Evolutionary conservation across 805 yeast species (phyloP).

Genomic region (Teunomyces gatunensis): DNA sequence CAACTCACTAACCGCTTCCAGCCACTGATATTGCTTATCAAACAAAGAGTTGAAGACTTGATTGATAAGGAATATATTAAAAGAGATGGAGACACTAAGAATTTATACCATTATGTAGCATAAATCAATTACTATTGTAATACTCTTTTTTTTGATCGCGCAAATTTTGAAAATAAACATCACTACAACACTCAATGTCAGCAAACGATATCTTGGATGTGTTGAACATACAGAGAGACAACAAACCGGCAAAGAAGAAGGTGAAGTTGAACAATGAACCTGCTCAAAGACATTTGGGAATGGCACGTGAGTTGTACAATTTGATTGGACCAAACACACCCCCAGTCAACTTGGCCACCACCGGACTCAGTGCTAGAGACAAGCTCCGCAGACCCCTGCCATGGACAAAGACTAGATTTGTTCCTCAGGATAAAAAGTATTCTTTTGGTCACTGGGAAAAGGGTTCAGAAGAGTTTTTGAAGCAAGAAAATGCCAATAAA

Average conservation of each 20-base stretch:
- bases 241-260: conserved; percentile 41
- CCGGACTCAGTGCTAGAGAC: conserved; percentile 48
- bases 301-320: conserved; percentile 86
- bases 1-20: conserved; percentile 62
- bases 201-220: conserved; percentile 71
- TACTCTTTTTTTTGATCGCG: background rate
- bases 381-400: conserved; percentile 72
- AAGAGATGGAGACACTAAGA: conserved; percentile 61
- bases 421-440: conserved; percentile 44
- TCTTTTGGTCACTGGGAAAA: conserved; percentile 81
- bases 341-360: conserved; percentile 47
- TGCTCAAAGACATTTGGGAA: conserved; percentile 51
- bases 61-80: conserved; percentile 80
- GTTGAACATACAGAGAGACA: conserved; percentile 59
- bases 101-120: conserved; percentile 68
- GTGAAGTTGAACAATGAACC: conserved; percentile 25
- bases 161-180: conserved; percentile 1
- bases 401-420: conserved; percentile 73
- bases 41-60: conserved; percentile 68
- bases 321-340: conserved; percentile 92
- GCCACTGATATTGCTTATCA: conserved; percentile 66
- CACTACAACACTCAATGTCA: conserved; percentile 16
- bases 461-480: conserved; percentile 53
- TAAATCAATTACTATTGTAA: conserved; percentile 12
- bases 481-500: conserved; percentile 27